These are phyloP conservation scores for Centaurea solstitialis DNA, from an alignment of 129 eudicot species.

Conservation along the genomic window DNA sequence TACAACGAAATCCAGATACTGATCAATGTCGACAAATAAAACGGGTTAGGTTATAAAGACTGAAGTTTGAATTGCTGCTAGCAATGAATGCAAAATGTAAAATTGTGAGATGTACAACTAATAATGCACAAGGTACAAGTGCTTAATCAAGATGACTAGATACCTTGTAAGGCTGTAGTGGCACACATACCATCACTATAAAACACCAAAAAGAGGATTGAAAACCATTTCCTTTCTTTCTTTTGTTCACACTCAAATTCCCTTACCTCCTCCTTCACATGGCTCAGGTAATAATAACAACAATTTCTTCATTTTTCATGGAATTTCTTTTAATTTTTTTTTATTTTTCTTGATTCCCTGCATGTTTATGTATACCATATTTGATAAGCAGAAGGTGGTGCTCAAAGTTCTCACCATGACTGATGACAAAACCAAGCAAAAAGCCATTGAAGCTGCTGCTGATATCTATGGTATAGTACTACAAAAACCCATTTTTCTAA, in stretches of 20 bases:
- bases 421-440: slow-evolving; percentile 88
- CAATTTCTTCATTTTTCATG: slow-evolving; percentile 14
- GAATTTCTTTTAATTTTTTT: neutral
- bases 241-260: slow-evolving; percentile 26
- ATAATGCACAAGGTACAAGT: neutral
- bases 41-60: neutral
- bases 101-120: neutral
- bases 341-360: neutral
- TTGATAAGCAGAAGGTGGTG: slow-evolving; percentile 63
- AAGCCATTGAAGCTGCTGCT: slow-evolving; percentile 97
- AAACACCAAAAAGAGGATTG: slow-evolving; percentile 25
- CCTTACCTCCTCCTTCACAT: slow-evolving; percentile 18
- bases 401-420: slow-evolving; percentile 85
- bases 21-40: neutral
- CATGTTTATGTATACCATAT: slow-evolving; percentile 5
- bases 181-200: slow-evolving; percentile 26
- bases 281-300: slow-evolving; percentile 35
- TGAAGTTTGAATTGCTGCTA: neutral
- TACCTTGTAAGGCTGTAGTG: slow-evolving; percentile 25
- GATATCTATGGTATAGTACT: slow-evolving; percentile 62
- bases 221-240: slow-evolving; percentile 25
- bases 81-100: neutral
- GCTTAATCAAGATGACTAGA: slow-evolving; percentile 20
- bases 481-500: neutral
- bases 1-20: neutral